Percentiles rank a stretch among this genome's conserved stretches.
Evolutionary conservation across 1,284 basidiomycete genomes (phyloP).

Genomic region (Mycocalia duriaeana): DNA sequence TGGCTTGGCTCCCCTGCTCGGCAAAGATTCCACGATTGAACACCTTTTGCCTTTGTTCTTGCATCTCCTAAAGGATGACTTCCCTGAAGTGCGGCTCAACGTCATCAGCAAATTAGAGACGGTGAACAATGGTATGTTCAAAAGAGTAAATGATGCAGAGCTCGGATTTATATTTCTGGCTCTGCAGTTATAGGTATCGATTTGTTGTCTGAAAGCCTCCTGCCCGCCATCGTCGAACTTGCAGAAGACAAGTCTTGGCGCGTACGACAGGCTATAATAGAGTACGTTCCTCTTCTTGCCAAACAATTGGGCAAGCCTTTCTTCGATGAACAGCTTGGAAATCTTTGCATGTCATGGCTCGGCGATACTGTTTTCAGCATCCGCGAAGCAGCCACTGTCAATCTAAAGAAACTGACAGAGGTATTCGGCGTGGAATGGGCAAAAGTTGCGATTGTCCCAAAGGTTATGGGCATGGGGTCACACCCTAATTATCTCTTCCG

Average conservation of each 20-base stretch:
- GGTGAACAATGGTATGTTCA: conserved; percentile 80
- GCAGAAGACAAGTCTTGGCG: conserved; percentile 99
- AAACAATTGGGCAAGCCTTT: conserved; percentile 95
- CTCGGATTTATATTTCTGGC: conserved; percentile 5
- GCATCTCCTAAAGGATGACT: conserved; percentile 96
- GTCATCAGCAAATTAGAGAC: conserved; percentile 99
- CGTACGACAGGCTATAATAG: conserved; percentile 98
- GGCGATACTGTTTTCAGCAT: conserved; percentile 99
- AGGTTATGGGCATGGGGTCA: conserved; percentile 95
- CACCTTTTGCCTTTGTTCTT: conserved; percentile 96
- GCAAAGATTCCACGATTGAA: conserved; percentile 93
- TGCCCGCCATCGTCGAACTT: conserved; percentile 96
- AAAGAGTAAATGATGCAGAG: conserved; percentile 1
- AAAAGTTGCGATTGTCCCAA: conserved; percentile 89
- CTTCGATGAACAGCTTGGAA: conserved; percentile 96
- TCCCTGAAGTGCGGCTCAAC: conserved; percentile 96
- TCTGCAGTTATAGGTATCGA: conserved; percentile 92
- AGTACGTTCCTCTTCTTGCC: conserved; percentile 94
- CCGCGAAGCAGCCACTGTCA: conserved; percentile 94
- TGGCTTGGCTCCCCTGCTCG: conserved; percentile 93
- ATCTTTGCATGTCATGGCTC: conserved; percentile 98
- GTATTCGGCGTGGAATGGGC: conserved; percentile 99
- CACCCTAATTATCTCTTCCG: conserved; percentile 97
- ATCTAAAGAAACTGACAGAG: conserved; percentile 95
- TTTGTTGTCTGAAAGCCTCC: conserved; percentile 88